phyloP scores from a whole-genome alignment of 2,329 filamentous ascomycete genomes.

The Trichoderma breve region DNA sequence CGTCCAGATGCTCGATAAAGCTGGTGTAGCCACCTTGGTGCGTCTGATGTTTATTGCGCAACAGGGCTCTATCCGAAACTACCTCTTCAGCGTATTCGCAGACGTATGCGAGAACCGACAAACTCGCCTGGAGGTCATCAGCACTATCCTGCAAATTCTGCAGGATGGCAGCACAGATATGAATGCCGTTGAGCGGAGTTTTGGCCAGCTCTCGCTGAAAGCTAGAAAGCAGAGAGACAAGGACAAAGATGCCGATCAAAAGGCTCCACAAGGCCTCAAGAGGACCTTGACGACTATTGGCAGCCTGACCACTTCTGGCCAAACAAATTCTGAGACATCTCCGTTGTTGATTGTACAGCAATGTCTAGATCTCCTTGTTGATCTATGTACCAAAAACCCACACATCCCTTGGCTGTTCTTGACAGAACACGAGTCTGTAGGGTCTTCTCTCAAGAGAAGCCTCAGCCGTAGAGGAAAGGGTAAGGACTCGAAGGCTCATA shows the following conservation, averaged over 20 bases:
- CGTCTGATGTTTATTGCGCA: slow-evolving; percentile 98
- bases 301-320: slow-evolving; percentile 40
- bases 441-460: slow-evolving; percentile 72
- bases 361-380: slow-evolving; percentile 80
- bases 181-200: slow-evolving; percentile 90
- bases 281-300: slow-evolving; percentile 64
- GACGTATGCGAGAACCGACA: slow-evolving; percentile 96
- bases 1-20: slow-evolving; percentile 95
- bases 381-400: slow-evolving; percentile 78
- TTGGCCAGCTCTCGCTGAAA: slow-evolving; percentile 85
- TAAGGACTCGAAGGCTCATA: slow-evolving; percentile 79
- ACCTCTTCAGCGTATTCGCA: slow-evolving; percentile 82
- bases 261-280: slow-evolving; percentile 79
- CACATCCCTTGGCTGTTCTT: slow-evolving; percentile 91
- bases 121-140: slow-evolving; percentile 90
- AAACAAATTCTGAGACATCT: slow-evolving; percentile 80
- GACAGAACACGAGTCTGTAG: slow-evolving; percentile 81
- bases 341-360: slow-evolving; percentile 95
- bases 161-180: slow-evolving; percentile 95
- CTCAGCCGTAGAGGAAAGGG: slow-evolving; percentile 80
- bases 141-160: slow-evolving; percentile 85
- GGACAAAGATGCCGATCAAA: slow-evolving; percentile 56
- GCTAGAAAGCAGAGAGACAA: slow-evolving; percentile 76
- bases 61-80: slow-evolving; percentile 78
- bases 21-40: slow-evolving; percentile 90